Evolutionary conservation across 306 rosid species (phyloP), one percentile per base, ranked within the genome.

Genomic region (Trifolium pratense): DNA sequence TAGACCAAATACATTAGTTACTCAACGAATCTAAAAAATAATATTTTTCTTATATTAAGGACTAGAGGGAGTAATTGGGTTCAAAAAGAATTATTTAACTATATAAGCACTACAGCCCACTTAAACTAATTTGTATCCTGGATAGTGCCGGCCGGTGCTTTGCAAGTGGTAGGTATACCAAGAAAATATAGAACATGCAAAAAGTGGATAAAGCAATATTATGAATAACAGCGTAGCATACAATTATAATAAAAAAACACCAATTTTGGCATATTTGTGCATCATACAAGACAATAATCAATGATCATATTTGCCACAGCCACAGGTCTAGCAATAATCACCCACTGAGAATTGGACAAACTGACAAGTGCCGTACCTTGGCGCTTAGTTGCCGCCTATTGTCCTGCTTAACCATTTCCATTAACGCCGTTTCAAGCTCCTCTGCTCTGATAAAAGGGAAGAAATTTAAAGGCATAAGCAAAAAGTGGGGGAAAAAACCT

Each of bases 351-450:
- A 74, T 58, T 40, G 23, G 46, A 32, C 45, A 65, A 71, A 46
- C 16, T 11, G 37, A 58, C 26, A 73, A 58, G 66, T 48, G 66
- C 61, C 74, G 64, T 86, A 95, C 99, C 97, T 82, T 91, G 71
- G 99, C 99, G 76, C 96, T 90, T 84, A 95, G 82, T 67, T 95
- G 87, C 76, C 97, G 90, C 76, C 97, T 87, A 81, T 95, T 95
- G 80, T 95, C 99, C 81, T 87, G 92, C 96, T 85, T 81, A 70
- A 92, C 99, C 91, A 92, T 95, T 85, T 95, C 99, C 97, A 95
- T 95, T 66, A 95, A 77, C 34, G 99, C 99, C 57, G 97, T 90
- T 85, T 95, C 99, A 81, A 95, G 87, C 82, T 95, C 99, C 87
- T 95, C 99, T 5, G 99, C 91, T 84, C 99, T 95, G 80, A 60